Conservation (phyloP, 1,284 basidiomycete genomes). For the Golubevia pallescens region DNA sequence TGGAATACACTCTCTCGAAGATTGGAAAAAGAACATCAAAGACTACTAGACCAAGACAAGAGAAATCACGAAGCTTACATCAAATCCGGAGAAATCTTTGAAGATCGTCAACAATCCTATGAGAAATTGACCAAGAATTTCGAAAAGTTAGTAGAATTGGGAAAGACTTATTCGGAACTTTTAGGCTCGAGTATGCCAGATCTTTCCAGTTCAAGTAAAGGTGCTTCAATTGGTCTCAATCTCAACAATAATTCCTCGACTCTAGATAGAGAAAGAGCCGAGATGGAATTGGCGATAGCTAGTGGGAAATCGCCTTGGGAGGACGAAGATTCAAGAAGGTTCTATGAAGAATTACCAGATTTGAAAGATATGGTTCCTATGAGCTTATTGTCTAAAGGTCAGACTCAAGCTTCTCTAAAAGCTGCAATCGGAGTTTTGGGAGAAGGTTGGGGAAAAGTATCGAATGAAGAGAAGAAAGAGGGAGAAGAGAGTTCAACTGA, state of each 20-base stretch:
- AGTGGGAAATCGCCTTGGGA: constrained; percentile 85
- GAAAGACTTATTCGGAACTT: constrained; percentile 12
- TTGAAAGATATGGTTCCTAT: constrained; percentile 88
- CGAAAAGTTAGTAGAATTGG: constrained; percentile 73
- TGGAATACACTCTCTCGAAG: constrained; percentile 91
- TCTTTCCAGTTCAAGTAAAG: constrained; percentile 8
- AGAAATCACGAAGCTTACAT: constrained; percentile 98
- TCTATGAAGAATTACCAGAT: constrained; percentile 92
- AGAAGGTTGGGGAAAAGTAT: constrained; percentile 8
- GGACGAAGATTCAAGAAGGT: constrained; percentile 92
- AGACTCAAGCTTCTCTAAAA: constrained; percentile 8
- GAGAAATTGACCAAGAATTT: constrained; percentile 97
- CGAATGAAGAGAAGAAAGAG: constrained; percentile 25
- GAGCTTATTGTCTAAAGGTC: constrained; percentile 74
- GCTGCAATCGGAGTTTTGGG: constrained; percentile 15
- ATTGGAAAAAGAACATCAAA: constrained; percentile 86
- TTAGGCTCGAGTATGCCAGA: not conserved
- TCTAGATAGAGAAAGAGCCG: constrained; percentile 65
- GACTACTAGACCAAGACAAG: constrained; percentile 92
- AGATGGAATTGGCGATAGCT: constrained; percentile 52
- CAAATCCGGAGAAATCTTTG: constrained; percentile 96
- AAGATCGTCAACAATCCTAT: constrained; percentile 96
- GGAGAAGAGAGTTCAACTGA: constrained; percentile 65
- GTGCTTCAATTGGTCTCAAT: constrained; percentile 67
- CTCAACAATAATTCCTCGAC: constrained; percentile 67